Evolutionary conservation across 108 stramenopile genomes (phyloP).

Genomic region (Pelagomonas calceolata): DNA sequence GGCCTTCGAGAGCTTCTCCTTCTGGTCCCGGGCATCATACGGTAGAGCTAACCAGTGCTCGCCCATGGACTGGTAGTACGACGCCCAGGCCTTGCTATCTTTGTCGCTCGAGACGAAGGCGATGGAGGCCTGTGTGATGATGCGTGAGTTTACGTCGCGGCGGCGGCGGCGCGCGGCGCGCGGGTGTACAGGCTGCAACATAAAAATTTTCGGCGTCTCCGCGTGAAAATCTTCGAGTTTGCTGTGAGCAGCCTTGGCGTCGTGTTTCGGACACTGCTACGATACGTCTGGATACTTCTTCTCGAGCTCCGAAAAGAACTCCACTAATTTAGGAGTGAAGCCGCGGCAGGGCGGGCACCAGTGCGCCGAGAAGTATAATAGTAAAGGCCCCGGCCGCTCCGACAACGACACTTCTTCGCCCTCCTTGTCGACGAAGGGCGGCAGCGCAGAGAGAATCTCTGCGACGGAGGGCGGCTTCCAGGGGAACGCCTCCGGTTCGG

Average conservation of each 20-base stretch:
- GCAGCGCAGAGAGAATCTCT: background rate
- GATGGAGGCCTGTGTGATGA: no score
- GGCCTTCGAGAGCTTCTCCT: constrained; percentile 1
- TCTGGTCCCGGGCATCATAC: background rate
- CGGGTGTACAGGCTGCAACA: no score
- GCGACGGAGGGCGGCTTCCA: constrained; percentile 35
- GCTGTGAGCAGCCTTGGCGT: no score
- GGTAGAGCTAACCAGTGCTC: constrained; percentile 8
- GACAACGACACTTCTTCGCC: background rate
- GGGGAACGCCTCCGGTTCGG: constrained; percentile 75
- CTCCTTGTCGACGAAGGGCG: background rate
- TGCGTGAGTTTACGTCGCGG: no score
- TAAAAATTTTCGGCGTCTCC: no score
- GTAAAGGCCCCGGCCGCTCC: background rate
- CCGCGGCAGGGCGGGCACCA: constrained; percentile 20
- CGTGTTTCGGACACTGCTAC: no score
- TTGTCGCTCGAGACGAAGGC: constrained; percentile 12
- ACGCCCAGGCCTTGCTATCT: background rate
- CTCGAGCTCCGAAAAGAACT: constrained; percentile 4
- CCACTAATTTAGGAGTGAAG: constrained; percentile 9
- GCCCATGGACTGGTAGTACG: constrained; percentile 5
- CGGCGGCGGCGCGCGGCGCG: no score
- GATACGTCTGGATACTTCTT: constrained; percentile 1
- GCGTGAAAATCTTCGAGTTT: no score
- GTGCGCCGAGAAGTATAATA: constrained; percentile 4